phyloP scores from a whole-genome alignment of 371 early-diverging fungal genomes.

The Vittaforma corneae region DNA sequence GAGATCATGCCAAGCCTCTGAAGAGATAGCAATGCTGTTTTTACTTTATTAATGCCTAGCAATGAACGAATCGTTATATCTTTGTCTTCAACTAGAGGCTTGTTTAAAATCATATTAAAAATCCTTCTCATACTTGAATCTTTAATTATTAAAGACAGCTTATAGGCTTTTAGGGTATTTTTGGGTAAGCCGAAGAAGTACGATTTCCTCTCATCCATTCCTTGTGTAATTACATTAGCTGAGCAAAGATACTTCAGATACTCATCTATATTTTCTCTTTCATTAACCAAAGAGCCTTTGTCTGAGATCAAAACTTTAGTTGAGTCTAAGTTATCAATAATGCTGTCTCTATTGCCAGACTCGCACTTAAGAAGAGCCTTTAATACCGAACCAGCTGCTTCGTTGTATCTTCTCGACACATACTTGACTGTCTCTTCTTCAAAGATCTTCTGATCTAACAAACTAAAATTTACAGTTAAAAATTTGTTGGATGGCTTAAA shows the following conservation, averaged over 20 bases:
- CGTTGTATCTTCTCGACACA: slow-evolving; percentile 15
- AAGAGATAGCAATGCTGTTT: slow-evolving; percentile 16
- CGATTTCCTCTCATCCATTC: slow-evolving; percentile 1
- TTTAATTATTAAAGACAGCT: slow-evolving; percentile 15
- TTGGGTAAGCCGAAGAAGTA: slow-evolving; percentile 6
- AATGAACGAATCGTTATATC: slow-evolving; percentile 36
- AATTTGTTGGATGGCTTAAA: slow-evolving; percentile 5
- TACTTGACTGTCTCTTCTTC: neutral
- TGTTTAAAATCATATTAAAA: slow-evolving; percentile 22
- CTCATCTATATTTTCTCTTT: slow-evolving; percentile 27
- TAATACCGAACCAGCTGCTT: slow-evolving; percentile 23
- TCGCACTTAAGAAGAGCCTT: slow-evolving; percentile 18
- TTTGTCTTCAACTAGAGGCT: slow-evolving; percentile 15
- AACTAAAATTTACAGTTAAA: slow-evolving; percentile 28
- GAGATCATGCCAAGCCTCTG: slow-evolving; percentile 22
- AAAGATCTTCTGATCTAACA: slow-evolving; percentile 16
- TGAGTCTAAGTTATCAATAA: slow-evolving; percentile 21
- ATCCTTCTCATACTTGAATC: slow-evolving; percentile 16
- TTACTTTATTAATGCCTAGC: slow-evolving; percentile 4
- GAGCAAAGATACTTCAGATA: slow-evolving; percentile 37
- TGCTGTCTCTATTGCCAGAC: neutral
- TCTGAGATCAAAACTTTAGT: slow-evolving; percentile 17
- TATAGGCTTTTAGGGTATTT: slow-evolving; percentile 8
- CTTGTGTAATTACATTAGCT: slow-evolving; percentile 16
- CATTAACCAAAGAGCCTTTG: slow-evolving; percentile 16